These are phyloP conservation scores for Psilocybe cyanescens DNA, from an alignment of 768 basidiomycete species.

Conservation along the genomic window DNA sequence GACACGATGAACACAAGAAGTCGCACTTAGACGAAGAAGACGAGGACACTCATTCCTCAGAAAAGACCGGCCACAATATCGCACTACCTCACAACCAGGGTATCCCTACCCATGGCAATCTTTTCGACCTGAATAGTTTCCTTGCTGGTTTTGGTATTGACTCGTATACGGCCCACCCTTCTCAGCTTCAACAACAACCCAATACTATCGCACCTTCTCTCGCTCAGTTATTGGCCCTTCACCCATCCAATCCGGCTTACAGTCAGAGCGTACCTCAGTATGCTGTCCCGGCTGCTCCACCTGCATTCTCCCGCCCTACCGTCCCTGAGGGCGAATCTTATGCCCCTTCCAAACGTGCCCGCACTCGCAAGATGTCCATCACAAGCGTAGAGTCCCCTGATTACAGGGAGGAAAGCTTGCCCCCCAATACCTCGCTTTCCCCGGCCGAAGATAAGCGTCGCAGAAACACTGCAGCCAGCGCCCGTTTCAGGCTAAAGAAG, in stretches of 20 bases:
- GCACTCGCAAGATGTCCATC: conserved; percentile 55
- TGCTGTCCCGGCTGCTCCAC: conserved; percentile 26
- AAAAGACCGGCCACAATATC: conserved; percentile 60
- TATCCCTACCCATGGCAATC: conserved; percentile 33
- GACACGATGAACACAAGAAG: conserved; percentile 39
- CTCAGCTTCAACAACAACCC: conserved; percentile 33
- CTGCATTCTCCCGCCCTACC: conserved; percentile 22
- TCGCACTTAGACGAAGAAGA: conserved; percentile 48
- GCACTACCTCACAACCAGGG: conserved; percentile 32
- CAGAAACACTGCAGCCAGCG: conserved; percentile 90
- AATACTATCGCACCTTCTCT: conserved; percentile 54
- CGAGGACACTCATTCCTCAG: conserved; percentile 42
- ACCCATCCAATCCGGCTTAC: conserved; percentile 38
- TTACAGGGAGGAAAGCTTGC: conserved; percentile 26
- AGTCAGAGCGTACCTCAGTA: conserved; percentile 21
- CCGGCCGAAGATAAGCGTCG: conserved; percentile 90
- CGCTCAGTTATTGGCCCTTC: conserved; percentile 71
- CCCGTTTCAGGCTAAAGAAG: conserved; percentile 94
- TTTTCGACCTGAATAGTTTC: conserved; percentile 43
- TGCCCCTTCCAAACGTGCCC: conserved; percentile 55
- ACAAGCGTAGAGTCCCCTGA: conserved; percentile 36
- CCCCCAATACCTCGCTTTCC: conserved; percentile 37
- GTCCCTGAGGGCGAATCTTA: conserved; percentile 34
- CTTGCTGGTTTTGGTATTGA: conserved; percentile 29
- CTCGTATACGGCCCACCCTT: conserved; percentile 26